Percentiles rank a stretch among this genome's conserved stretches.
These are phyloP conservation scores for Phlebiopsis flavidoalba DNA, from an alignment of 768 basidiomycete genomes.

Conservation along the genomic window DNA sequence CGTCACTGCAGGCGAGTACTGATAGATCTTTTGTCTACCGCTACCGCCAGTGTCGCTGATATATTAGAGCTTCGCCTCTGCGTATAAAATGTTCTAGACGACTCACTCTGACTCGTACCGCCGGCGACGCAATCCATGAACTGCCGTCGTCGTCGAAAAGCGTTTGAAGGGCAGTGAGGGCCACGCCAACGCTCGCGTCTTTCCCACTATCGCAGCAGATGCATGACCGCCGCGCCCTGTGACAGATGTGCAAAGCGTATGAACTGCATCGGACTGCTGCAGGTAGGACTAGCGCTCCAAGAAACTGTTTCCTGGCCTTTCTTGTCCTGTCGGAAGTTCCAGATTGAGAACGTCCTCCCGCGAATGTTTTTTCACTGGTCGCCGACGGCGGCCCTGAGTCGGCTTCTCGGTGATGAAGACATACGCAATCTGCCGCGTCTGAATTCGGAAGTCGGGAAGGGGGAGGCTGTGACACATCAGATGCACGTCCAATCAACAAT, in stretches of 20 bases:
- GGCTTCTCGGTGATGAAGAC: conserved; percentile 24
- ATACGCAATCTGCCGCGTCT: conserved; percentile 17
- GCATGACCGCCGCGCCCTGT: conserved; percentile 33
- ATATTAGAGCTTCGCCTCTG: not conserved
- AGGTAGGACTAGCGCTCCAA: conserved; percentile 48
- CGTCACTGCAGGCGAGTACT: conserved; percentile 79
- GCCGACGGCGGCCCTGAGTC: not conserved
- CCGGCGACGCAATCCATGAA: not conserved
- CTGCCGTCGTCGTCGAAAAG: conserved; percentile 51
- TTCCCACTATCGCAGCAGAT: conserved; percentile 53
- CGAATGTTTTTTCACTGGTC: not conserved
- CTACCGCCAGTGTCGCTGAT: not conserved
- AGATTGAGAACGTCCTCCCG: conserved; percentile 11
- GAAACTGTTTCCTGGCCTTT: conserved; percentile 21
- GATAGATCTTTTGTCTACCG: conserved; percentile 55
- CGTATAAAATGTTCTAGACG: not conserved
- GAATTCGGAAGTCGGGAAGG: conserved; percentile 3
- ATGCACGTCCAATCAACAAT: conserved; percentile 34
- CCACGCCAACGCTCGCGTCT: conserved; percentile 62
- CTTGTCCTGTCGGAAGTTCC: conserved; percentile 19
- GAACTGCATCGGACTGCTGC: conserved; percentile 40
- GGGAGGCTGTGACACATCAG: conserved; percentile 22
- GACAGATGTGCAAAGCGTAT: conserved; percentile 36
- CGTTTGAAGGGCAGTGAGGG: conserved; percentile 48
- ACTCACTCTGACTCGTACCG: no score